phyloP scores from a whole-genome alignment of 2,329 filamentous ascomycete species.

The Pseudocercospora eumusae region DNA sequence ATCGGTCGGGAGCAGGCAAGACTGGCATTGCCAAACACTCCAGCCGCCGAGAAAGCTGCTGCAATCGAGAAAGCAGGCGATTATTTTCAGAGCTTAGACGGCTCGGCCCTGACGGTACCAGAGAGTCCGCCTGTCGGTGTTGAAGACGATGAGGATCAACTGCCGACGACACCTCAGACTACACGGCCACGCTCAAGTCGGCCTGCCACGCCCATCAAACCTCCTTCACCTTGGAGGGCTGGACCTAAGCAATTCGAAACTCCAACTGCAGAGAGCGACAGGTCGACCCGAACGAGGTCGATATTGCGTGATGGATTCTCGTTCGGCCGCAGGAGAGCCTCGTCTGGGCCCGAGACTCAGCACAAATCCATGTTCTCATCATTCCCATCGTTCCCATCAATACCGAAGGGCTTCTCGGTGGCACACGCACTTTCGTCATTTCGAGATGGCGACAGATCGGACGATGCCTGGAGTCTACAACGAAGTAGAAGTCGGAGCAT shows the following conservation, averaged over 20 bases:
- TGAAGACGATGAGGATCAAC: constrained; percentile 10
- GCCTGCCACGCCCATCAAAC: constrained; percentile 2
- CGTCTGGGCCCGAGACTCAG: constrained; percentile 43
- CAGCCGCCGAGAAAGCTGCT: constrained; percentile 60
- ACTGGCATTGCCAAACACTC: constrained; percentile 58
- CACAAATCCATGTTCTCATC: constrained; percentile 35
- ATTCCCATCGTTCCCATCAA: constrained; percentile 28
- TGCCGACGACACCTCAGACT: background rate
- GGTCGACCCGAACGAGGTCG: constrained; percentile 29
- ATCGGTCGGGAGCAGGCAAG: constrained; percentile 60
- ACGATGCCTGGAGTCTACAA: constrained; percentile 9
- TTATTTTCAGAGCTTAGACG: constrained; percentile 46
- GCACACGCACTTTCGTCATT: constrained; percentile 31
- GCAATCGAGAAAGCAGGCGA: constrained; percentile 53
- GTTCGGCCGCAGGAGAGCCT: constrained; percentile 42
- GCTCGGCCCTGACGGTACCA: constrained; percentile 12
- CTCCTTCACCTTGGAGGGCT: constrained; percentile 52
- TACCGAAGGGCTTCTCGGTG: constrained; percentile 37
- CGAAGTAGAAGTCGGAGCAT: background rate
- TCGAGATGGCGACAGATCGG: constrained; percentile 13
- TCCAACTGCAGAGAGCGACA: constrained; percentile 34
- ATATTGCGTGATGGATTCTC: constrained; percentile 44
- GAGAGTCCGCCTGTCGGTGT: background rate
- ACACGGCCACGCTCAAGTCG: constrained; percentile 10
- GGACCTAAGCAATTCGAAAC: constrained; percentile 38